Percentiles rank a stretch among this genome's conserved stretches.
phyloP scores from a whole-genome alignment of 345 rosid genomes.

The Lepidium africanum region DNA sequence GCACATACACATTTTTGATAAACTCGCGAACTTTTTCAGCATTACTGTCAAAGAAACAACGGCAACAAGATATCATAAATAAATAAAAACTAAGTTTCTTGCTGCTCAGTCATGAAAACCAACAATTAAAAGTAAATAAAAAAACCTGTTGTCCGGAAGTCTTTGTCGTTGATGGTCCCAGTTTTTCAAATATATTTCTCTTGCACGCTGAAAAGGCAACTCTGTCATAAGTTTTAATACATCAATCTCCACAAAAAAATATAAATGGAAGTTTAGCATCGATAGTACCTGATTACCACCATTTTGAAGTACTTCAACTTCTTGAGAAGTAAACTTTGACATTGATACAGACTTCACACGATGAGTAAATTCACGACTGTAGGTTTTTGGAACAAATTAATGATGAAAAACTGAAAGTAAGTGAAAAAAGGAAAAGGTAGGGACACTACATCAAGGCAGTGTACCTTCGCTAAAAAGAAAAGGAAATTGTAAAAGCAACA shows the following conservation, averaged over 20 bases:
- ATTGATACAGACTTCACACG: conserved; percentile 98
- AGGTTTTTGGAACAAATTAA: conserved; percentile 7
- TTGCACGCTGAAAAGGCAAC: conserved; percentile 63
- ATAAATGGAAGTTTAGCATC: neutral
- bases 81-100: neutral
- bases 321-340: conserved; percentile 91
- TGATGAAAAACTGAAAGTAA: neutral
- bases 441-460: neutral
- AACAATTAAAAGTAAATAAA: conserved; percentile 1
- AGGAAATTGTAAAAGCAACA: neutral
- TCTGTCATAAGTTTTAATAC: conserved; percentile 17
- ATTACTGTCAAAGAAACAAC: conserved; percentile 48
- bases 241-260: neutral
- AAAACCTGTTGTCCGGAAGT: conserved; percentile 77
- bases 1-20: conserved; percentile 76
- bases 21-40: conserved; percentile 70
- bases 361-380: conserved; percentile 96
- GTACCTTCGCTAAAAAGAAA: neutral
- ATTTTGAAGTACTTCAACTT: conserved; percentile 91
- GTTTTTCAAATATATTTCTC: conserved; percentile 71
- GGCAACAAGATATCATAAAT: neutral
- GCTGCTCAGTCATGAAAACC: conserved; percentile 1
- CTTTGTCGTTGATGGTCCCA: conserved; percentile 92
- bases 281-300: conserved; percentile 92
- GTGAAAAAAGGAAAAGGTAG: neutral